Evolutionary conservation across 148 eudicot species (phyloP), one percentile per base, ranked within the genome.

Genomic region (Vaccinium darrowii): DNA sequence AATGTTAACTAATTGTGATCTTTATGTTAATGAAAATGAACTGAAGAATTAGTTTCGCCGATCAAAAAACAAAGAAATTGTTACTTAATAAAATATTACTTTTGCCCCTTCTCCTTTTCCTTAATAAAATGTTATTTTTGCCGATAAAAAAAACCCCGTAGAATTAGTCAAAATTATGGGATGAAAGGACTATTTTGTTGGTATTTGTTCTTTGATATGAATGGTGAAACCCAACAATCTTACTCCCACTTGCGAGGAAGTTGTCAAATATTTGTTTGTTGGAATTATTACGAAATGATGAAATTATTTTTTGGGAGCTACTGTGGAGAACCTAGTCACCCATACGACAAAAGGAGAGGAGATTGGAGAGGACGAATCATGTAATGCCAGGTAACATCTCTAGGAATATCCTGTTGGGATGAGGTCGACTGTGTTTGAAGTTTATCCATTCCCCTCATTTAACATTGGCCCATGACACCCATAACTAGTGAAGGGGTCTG

Each of bases 181-280:
- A 39, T 39, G 43, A 39, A 39, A 39, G 43, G 43, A 39, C 1
- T 39, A 39, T 39, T 39, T 39, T 39, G 43, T 39, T 39, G 43
- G 43, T 39, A 39, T 39, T 39, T 3, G 4, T 39, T 39, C 43
- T 33, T 39, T 39, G 47, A 43, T 43, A 83, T 73, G 47, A 51
- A 84, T 53, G 60, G 72, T 39, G 83, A 84, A 71, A 62, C 7
- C 84, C 58, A 49, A 30, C 12, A 77, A 78, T 39, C 8, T 23
- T 0, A 82, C 85, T 82, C 84, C 88, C 88, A 90, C 90, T 86
- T 80, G 92, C 78, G 82, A 85, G 84, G 86, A 84, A 84, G 58
- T 85, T 81, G 83, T 84, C 81, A 80, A 79, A 83, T 18, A 51
- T 43, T 79, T 14, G 77, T 79, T 80, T 60, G 85, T 84, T 78